A percentile compares a stretch with the other conserved stretches of the same genome.
phyloP scores from a whole-genome alignment of 768 basidiomycete species.

The Boletus sensibilis region DNA sequence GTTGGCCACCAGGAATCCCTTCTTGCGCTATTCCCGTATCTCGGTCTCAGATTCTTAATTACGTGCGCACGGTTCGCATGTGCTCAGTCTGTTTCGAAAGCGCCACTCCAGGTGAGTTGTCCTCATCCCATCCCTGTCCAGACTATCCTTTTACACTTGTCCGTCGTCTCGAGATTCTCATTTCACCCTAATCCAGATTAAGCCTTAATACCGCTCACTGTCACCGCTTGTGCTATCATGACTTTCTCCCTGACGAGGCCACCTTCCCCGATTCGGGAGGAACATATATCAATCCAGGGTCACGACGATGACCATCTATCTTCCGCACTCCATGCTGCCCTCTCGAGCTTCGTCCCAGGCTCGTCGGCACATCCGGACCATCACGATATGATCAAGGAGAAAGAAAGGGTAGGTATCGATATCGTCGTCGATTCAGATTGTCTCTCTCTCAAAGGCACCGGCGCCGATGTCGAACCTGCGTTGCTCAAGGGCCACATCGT shows the following conservation, averaged over 20 bases:
- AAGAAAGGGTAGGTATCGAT: conserved; percentile 60
- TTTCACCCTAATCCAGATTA: conserved; percentile 3
- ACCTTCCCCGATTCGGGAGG: conserved; percentile 30
- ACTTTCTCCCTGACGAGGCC: conserved; percentile 36
- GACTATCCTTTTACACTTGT: background rate
- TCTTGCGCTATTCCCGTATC: background rate
- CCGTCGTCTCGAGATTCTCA: background rate
- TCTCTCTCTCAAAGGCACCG: conserved; percentile 74
- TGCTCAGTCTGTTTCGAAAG: conserved; percentile 10
- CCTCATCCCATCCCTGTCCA: background rate
- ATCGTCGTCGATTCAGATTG: conserved; percentile 71
- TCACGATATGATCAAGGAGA: conserved; percentile 45
- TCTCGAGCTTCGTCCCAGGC: conserved; percentile 29
- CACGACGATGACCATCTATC: conserved; percentile 36
- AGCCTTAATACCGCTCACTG: conserved; percentile 8
- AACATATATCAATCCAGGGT: conserved; percentile 22
- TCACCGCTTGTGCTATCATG: conserved; percentile 27
- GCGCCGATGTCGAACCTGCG: conserved; percentile 80
- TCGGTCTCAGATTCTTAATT: background rate
- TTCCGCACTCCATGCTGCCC: conserved; percentile 40
- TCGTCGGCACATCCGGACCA: conserved; percentile 23
- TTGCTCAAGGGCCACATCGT: conserved; percentile 79
- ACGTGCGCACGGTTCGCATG: background rate
- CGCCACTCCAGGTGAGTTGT: background rate
- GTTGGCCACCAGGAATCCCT: background rate